Conservation (phyloP, 495 filamentous ascomycete species). For the Parmelia sp. region DNA sequence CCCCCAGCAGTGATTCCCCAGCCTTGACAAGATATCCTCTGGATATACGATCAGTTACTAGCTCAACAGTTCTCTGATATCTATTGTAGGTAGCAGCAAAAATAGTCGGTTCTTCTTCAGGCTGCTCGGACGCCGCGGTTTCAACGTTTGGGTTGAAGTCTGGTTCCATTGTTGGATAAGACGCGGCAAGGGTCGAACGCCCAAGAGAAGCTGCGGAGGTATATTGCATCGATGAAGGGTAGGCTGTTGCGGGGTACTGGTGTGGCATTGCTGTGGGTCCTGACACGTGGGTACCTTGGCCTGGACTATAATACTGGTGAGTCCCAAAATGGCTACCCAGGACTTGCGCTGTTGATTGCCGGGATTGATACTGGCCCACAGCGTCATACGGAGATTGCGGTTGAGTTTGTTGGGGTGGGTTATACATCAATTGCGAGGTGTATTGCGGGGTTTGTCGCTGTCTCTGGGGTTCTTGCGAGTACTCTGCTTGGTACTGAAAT, state of each 20-base stretch:
- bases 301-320: conserved; percentile 66
- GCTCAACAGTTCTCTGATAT: conserved; percentile 68
- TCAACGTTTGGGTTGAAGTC: conserved; percentile 40
- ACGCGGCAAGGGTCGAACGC: conserved; percentile 43
- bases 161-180: conserved; percentile 48
- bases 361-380: conserved; percentile 69
- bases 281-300: conserved; percentile 60
- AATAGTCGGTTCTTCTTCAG: conserved; percentile 26
- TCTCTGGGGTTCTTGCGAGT: conserved; percentile 32
- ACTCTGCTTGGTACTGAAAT: conserved; percentile 42
- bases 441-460: conserved; percentile 47
- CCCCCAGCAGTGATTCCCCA: conserved; percentile 61
- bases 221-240: conserved; percentile 48
- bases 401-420: conserved; percentile 61
- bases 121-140: conserved; percentile 23
- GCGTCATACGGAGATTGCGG: conserved; percentile 68
- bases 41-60: conserved; percentile 68
- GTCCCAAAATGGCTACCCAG: conserved; percentile 62
- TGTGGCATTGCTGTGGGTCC: conserved; percentile 47
- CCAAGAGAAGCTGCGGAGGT: conserved; percentile 47
- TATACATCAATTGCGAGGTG: conserved; percentile 67
- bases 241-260: conserved; percentile 49
- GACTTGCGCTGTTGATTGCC: conserved; percentile 79
- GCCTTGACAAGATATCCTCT: conserved; percentile 68
- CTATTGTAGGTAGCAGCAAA: conserved; percentile 58